Percentiles rank a stretch among this genome's conserved stretches.
Evolutionary conservation across 495 filamentous ascomycete genomes (phyloP).

Genomic region (Aspergillus asperescens): DNA sequence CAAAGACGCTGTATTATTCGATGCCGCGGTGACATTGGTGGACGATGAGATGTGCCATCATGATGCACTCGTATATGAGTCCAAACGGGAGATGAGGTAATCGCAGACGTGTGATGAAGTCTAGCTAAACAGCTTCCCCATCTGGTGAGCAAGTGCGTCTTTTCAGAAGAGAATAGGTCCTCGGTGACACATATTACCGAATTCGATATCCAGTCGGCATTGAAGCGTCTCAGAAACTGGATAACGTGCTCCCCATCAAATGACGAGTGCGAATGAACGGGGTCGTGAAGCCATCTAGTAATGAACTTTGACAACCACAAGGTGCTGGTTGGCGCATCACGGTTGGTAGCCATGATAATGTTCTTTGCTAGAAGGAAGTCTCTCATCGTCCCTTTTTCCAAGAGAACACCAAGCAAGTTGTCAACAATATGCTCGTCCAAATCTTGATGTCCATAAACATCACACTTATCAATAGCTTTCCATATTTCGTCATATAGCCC

Average conservation of each 20-base stretch:
- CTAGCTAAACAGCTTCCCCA: constrained; percentile 32
- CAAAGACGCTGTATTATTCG: constrained; percentile 37
- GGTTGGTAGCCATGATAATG: constrained; percentile 25
- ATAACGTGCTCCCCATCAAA: constrained; percentile 9
- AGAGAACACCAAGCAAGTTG: constrained; percentile 30
- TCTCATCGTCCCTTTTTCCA: constrained; percentile 6
- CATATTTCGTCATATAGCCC: constrained; percentile 32
- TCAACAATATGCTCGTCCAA: constrained; percentile 26
- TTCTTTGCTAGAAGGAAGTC: constrained; percentile 28
- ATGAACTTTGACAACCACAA: constrained; percentile 30
- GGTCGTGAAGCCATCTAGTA: constrained; percentile 22
- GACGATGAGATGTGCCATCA: background rate
- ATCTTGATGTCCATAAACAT: constrained; percentile 32
- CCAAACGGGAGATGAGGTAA: constrained; percentile 29
- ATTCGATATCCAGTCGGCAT: constrained; percentile 22
- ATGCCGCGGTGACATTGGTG: constrained; percentile 16
- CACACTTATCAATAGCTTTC: constrained; percentile 38
- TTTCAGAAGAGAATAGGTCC: constrained; percentile 18
- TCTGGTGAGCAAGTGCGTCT: constrained; percentile 20
- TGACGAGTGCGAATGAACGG: background rate
- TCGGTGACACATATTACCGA: constrained; percentile 36
- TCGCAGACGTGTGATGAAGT: constrained; percentile 16
- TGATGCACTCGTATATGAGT: constrained; percentile 11
- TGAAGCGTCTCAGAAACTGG: constrained; percentile 21
- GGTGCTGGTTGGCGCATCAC: background rate